Evolutionary conservation across 208 protist genomes (phyloP), one percentile per base, ranked within the genome.

Genomic region (Plasmodiophora brassicae): DNA sequence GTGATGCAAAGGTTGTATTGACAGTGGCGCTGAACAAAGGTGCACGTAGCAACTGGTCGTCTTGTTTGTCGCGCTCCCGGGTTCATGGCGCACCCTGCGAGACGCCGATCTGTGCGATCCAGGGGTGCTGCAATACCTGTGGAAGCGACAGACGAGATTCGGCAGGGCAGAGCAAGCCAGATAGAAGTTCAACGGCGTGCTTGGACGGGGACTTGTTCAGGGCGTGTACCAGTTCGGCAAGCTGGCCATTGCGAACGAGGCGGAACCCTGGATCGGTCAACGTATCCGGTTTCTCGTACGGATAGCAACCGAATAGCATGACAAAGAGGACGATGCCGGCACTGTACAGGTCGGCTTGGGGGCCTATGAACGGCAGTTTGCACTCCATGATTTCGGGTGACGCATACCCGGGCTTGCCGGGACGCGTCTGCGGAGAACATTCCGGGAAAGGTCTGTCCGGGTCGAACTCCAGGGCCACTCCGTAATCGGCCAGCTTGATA

Each of bases 321-420:
- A 86, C n/a, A 45, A 86, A 86, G 10, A 86, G 83, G 41, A 86
- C 45, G 1, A 86, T 36, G 1, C 83, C 83, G 45, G 45, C 5
- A 46, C 83, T 86, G 41, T 54, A 86, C 28, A 86, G 5, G 25
- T 86, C 83, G 25, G 44, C 5, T n/a, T 54, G 28, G 41, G 25
- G 25, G 22, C 83, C 83, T 20, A 25, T 46, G 45, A 86, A 86
- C 1, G 28, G n/a, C 25, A n/a, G n/a, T n/a, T 46, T 41, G 38
- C 83, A 22, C 20, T 22, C 38, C 5, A 86, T 45, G 28, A 86
- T n/a, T 86, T 86, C 83, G 8, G 83, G 83, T 20, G 28, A 45
- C 83, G 41, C 41, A 86, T 86, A 86, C 20, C 83, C 45, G 14
- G 41, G n/a, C n/a, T 86, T 86, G 44, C 83, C 83, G 20, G 45